Evolutionary conservation across 352 stramenopile species (phyloP).

Genomic region (Pythium volutum): DNA sequence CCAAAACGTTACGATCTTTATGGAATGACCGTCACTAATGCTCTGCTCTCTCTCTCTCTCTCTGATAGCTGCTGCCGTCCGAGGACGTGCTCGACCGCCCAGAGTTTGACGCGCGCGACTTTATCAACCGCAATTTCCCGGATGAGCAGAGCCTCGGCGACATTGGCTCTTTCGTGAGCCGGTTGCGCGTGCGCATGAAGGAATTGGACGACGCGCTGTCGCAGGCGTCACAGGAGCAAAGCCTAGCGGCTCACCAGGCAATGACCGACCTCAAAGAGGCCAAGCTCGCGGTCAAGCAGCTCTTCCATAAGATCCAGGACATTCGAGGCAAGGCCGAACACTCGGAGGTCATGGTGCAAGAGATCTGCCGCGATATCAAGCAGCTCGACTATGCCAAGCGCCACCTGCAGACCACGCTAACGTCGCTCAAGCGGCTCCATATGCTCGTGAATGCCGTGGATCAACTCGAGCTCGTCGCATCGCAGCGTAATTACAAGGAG

Average conservation of each 20-base stretch:
- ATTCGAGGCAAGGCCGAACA: conserved; percentile 94
- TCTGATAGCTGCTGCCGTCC: conserved; percentile 56
- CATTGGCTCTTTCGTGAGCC: conserved; percentile 83
- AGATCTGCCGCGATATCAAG: conserved; percentile 99
- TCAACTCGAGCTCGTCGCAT: conserved; percentile 83
- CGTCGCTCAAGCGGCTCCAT: conserved; percentile 95
- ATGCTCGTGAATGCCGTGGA: conserved; percentile 98
- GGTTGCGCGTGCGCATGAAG: conserved; percentile 73
- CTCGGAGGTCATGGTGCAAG: conserved; percentile 95
- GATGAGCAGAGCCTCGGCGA: conserved; percentile 78
- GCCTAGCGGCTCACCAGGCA: conserved; percentile 65
- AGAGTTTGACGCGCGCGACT: conserved; percentile 90
- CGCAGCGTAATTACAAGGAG: conserved; percentile 90
- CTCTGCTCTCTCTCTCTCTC: background rate
- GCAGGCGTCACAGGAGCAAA: conserved; percentile 77
- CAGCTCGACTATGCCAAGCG: conserved; percentile 97
- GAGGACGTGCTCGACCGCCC: conserved; percentile 85
- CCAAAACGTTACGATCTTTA: background rate
- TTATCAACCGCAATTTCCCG: conserved; percentile 92
- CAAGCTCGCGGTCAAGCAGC: conserved; percentile 80
- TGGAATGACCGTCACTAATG: background rate
- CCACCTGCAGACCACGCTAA: conserved; percentile 95
- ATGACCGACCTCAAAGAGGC: conserved; percentile 84
- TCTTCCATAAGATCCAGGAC: conserved; percentile 91
- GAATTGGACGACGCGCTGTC: conserved; percentile 80